Evolutionary conservation across 1,284 basidiomycete species (phyloP).

Genomic region (Ustilago trichophora): DNA sequence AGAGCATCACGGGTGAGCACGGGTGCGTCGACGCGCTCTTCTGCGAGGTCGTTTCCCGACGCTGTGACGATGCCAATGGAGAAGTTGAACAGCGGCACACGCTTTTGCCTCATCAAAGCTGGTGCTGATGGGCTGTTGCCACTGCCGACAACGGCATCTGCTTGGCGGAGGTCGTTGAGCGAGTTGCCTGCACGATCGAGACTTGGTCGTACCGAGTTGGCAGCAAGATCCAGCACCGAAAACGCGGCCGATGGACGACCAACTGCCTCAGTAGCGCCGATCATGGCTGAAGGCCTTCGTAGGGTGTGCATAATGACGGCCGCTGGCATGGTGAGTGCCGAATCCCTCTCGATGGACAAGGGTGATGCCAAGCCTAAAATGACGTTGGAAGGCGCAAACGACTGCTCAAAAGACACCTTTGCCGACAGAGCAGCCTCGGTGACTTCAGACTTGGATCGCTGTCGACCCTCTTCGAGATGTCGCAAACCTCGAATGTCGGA

Average conservation of each 20-base stretch:
- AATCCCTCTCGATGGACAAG: constrained; percentile 15
- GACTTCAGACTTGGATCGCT: constrained; percentile 14
- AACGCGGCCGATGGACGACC: constrained; percentile 3
- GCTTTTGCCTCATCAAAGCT: constrained; percentile 23
- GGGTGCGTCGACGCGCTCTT: constrained; percentile 11
- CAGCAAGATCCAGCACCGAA: constrained; percentile 3
- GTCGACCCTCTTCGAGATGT: constrained; percentile 16
- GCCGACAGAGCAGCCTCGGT: constrained; percentile 3
- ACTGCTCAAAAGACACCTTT: constrained; percentile 18
- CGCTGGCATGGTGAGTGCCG: constrained; percentile 14
- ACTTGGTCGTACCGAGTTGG: constrained; percentile 18
- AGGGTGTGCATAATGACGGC: constrained; percentile 33
- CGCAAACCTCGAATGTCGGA: constrained; percentile 1
- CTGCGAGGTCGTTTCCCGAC: constrained; percentile 12
- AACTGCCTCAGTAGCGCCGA: constrained; percentile 2
- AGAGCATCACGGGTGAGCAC: constrained; percentile 42
- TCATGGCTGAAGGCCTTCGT: constrained; percentile 4
- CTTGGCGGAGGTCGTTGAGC: constrained; percentile 11
- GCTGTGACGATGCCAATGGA: constrained; percentile 30
- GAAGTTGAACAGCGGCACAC: constrained; percentile 34
- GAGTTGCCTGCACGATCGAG: constrained; percentile 11
- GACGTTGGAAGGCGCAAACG: constrained; percentile 1
- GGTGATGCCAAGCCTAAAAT: not conserved
- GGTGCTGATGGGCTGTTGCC: constrained; percentile 2
- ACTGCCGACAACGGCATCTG: not conserved